Conservation (phyloP, 2,329 filamentous ascomycete genomes). For the Oidium heveae region DNA sequence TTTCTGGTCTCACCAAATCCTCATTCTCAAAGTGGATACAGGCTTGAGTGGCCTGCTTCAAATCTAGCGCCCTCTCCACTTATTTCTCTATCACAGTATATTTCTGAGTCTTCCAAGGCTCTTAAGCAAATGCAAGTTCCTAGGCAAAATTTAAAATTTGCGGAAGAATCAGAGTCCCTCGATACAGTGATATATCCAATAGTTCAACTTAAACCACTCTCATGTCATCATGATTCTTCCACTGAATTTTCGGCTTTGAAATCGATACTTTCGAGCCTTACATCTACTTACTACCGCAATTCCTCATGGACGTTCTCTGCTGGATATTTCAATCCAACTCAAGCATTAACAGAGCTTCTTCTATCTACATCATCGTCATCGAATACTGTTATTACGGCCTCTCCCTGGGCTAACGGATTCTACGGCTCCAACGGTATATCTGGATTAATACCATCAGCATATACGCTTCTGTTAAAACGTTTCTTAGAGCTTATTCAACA, state of each 20-base stretch:
- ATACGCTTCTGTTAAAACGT: slow-evolving; percentile 62
- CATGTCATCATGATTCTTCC: slow-evolving; percentile 41
- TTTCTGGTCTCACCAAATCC: slow-evolving; percentile 47
- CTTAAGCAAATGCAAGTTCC: slow-evolving; percentile 25
- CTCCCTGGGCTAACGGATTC: slow-evolving; percentile 86
- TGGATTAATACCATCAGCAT: slow-evolving; percentile 73
- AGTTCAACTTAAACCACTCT: slow-evolving; percentile 64
- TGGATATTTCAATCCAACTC: slow-evolving; percentile 93
- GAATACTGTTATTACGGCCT: slow-evolving; percentile 76
- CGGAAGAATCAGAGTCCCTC: background rate
- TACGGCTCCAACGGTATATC: slow-evolving; percentile 72
- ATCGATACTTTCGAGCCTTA: slow-evolving; percentile 43
- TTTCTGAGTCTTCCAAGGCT: slow-evolving; percentile 37
- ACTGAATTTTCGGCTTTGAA: slow-evolving; percentile 72
- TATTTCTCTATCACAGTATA: slow-evolving; percentile 41
- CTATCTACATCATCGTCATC: slow-evolving; percentile 42
- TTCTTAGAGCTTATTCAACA: slow-evolving; percentile 31
- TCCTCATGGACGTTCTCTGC: slow-evolving; percentile 91
- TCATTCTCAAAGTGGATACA: slow-evolving; percentile 28
- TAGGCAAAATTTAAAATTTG: slow-evolving; percentile 1
- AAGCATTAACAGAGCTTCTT: slow-evolving; percentile 54
- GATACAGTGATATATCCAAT: slow-evolving; percentile 67
- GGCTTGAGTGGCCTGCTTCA: slow-evolving; percentile 43
- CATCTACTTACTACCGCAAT: slow-evolving; percentile 33
- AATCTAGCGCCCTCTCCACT: slow-evolving; percentile 59